A percentile compares a stretch with the other conserved stretches of the same genome.
Conservation (phyloP, 495 filamentous ascomycete genomes). For the Amorphotheca resinae region DNA sequence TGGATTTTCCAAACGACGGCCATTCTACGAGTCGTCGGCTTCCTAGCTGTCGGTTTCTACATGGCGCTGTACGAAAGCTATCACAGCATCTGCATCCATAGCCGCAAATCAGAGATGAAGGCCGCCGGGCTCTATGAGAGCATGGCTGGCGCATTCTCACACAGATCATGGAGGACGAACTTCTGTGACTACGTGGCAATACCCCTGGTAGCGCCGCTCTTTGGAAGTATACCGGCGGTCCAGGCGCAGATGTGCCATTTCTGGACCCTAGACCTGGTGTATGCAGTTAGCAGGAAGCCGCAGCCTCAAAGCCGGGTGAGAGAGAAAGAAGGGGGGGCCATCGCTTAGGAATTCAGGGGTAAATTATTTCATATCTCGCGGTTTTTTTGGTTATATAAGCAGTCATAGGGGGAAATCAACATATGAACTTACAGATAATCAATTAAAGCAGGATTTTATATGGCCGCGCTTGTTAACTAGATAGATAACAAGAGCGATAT, state of each 20-base stretch:
- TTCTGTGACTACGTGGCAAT: slow-evolving; percentile 42
- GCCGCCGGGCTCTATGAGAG: slow-evolving; percentile 44
- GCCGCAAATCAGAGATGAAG: slow-evolving; percentile 49
- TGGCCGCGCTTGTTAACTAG: no score
- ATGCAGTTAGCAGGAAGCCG: slow-evolving; percentile 54
- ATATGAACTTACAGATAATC: no score
- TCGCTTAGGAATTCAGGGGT: no score
- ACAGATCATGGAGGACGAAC: slow-evolving; percentile 20
- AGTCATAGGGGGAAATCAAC: no score
- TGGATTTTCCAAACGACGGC: slow-evolving; percentile 45
- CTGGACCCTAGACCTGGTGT: slow-evolving; percentile 51
- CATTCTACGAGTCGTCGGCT: slow-evolving; percentile 42
- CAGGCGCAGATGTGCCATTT: slow-evolving; percentile 55
- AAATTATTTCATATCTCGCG: no score
- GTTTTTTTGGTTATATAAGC: no score
- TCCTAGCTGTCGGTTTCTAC: slow-evolving; percentile 45
- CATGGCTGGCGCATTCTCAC: slow-evolving; percentile 46
- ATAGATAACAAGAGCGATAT: no score
- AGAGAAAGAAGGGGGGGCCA: no score
- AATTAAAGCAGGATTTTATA: no score
- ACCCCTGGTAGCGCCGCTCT: slow-evolving; percentile 48
- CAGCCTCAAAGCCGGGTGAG: no score
- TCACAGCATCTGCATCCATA: slow-evolving; percentile 39
- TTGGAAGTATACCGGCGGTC: slow-evolving; percentile 46
- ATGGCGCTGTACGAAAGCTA: slow-evolving; percentile 50